phyloP scores from a whole-genome alignment of 202 grass and related monocot species.

The Saccharum hybrid region DNA sequence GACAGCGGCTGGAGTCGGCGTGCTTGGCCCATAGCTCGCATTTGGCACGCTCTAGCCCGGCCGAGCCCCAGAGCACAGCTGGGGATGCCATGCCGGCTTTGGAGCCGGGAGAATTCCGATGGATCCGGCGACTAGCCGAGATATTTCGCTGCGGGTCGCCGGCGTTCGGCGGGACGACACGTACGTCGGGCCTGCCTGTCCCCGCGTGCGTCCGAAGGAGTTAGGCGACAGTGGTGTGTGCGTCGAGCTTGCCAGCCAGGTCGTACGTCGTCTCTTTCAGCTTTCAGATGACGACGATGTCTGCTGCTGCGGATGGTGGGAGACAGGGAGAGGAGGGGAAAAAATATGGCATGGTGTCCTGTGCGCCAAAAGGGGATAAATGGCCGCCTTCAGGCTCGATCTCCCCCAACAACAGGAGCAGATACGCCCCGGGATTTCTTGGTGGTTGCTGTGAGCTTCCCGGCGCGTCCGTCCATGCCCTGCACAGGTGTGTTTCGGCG shows the following conservation, averaged over 20 bases:
- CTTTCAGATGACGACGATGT: slow-evolving; percentile 27
- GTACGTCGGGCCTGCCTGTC: slow-evolving; percentile 25
- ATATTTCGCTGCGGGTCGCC: not conserved
- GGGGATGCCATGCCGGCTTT: not conserved
- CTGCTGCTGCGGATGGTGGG: not conserved
- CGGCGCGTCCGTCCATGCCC: not conserved
- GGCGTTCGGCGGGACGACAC: slow-evolving; percentile 15
- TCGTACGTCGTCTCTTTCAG: slow-evolving; percentile 10
- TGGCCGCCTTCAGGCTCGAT: not conserved
- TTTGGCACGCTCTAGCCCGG: not conserved
- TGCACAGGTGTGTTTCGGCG: slow-evolving; percentile 22
- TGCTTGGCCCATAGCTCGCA: not conserved
- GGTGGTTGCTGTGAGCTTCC: not conserved
- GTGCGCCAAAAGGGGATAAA: slow-evolving; percentile 2
- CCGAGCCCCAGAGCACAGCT: not conserved
- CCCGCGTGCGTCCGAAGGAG: slow-evolving; percentile 27
- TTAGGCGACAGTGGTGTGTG: not conserved
- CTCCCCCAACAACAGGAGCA: not conserved
- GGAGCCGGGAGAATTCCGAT: not conserved
- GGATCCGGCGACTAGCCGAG: not conserved
- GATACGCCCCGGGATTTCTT: slow-evolving; percentile 33
- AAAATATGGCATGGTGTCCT: not conserved
- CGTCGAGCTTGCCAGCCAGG: not conserved
- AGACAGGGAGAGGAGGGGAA: not conserved
- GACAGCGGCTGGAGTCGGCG: not conserved